A percentile compares a stretch with the other conserved stretches of the same genome.
Evolutionary conservation across 495 filamentous ascomycete genomes (phyloP).

Genomic region (Ascodesmis nigricans): DNA sequence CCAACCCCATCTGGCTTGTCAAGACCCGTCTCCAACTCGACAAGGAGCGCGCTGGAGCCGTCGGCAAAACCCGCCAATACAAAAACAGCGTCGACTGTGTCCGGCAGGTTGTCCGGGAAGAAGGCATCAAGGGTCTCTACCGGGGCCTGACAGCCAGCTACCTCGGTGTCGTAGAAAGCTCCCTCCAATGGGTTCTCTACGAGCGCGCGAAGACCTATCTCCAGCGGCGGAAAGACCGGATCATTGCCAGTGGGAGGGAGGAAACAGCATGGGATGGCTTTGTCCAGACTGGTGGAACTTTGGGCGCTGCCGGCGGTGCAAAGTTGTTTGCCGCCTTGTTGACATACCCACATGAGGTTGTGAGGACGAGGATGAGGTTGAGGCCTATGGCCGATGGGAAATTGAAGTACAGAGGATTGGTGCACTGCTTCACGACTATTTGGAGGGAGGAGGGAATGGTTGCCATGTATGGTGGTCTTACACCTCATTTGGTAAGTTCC

Average conservation of each 20-base stretch:
- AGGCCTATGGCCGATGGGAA: constrained; percentile 49
- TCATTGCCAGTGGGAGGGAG: constrained; percentile 30
- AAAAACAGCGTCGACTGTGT: constrained; percentile 66
- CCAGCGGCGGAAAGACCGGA: constrained; percentile 32
- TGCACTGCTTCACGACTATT: constrained; percentile 62
- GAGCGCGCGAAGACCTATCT: constrained; percentile 58
- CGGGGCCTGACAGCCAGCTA: constrained; percentile 74
- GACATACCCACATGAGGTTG: constrained; percentile 81
- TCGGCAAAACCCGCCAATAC: constrained; percentile 36
- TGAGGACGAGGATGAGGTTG: constrained; percentile 59
- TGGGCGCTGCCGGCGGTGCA: constrained; percentile 55
- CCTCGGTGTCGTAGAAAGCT: constrained; percentile 64
- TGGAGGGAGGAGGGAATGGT: constrained; percentile 67
- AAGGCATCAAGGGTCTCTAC: constrained; percentile 60
- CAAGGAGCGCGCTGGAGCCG: constrained; percentile 33
- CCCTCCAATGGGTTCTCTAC: constrained; percentile 71
- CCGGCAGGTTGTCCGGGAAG: constrained; percentile 48
- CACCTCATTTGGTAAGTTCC: constrained; percentile 42
- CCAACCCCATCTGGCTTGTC: constrained; percentile 82
- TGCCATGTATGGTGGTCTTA: constrained; percentile 65
- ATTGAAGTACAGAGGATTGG: constrained; percentile 59
- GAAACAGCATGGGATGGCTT: constrained; percentile 41
- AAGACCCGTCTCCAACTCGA: constrained; percentile 81
- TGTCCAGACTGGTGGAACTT: constrained; percentile 43
- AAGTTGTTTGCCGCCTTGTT: constrained; percentile 61